These are phyloP conservation scores for Polygonum maritimum DNA, from an alignment of 148 eudicot genomes.

Conservation along the genomic window DNA sequence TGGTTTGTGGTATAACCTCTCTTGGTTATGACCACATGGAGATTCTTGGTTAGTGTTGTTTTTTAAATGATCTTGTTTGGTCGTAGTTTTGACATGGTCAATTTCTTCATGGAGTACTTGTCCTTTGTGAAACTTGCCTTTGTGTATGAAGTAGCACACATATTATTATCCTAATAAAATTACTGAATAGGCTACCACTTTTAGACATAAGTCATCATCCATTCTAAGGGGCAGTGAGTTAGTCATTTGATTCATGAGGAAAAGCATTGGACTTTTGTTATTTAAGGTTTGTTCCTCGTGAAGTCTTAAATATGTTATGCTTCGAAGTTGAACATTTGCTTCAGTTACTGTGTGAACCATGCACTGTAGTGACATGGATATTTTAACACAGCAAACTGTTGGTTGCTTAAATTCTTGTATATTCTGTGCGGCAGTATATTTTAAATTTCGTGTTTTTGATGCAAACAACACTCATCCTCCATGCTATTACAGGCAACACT, in stretches of 20 bases:
- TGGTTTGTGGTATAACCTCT: conserved; percentile 93
- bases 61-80: conserved; percentile 7
- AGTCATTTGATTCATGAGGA: not conserved
- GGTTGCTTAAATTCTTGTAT: not conserved
- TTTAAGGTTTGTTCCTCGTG: not conserved
- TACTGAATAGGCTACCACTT: not conserved
- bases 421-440: not conserved
- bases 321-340: not conserved
- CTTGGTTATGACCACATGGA: conserved; percentile 99
- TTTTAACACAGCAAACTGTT: not conserved
- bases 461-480: not conserved
- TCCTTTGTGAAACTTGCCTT: not conserved
- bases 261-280: not conserved
- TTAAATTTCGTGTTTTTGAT: not conserved
- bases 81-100: not conserved
- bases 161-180: not conserved
- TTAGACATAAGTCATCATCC: not conserved
- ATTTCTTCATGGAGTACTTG: not conserved
- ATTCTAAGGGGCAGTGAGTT: not conserved
- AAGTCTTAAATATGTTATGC: not conserved
- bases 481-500: conserved; percentile 62
- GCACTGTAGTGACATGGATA: not conserved
- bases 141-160: not conserved
- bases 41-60: conserved; percentile 80
- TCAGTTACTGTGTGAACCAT: not conserved